Evolutionary conservation across 164 flowering plant species (phyloP), one percentile per base, ranked within the genome.

Genomic region (Stephania japonica): DNA sequence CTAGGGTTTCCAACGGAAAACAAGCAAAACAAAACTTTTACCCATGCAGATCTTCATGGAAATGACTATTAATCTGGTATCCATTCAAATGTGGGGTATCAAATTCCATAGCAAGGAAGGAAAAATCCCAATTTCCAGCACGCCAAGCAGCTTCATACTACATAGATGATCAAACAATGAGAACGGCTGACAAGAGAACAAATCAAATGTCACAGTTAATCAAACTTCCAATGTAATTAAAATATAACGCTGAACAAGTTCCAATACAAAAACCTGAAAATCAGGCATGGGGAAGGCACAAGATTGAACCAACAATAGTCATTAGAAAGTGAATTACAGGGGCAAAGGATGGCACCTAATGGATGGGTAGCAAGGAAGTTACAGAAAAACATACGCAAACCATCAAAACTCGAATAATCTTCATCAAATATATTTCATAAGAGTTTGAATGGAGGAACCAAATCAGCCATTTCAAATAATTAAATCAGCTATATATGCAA

Each of bases 81-180:
- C 76, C 83, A 76, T 70, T 75, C 21, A 83, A 76, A 70, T 72
- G 65, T 16, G 74, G 59, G 77, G 78, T 76, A 76, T 74, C 75
- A 75, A 78, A 77, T 77, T 81, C 85, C 47, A 75, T 41, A 62
- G 74, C 72, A 70, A 87, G 88, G 70, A 85, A 75, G 72, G 96
- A 89, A 75, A 91, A 91, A 76, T 95, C 98, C 99, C 99, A 95
- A 82, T 91, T 90, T 75, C 98, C 98, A 38, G 91, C 84, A 70
- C 97, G 93, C 98, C 99, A 93, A 69, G 99, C 98, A 83, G 98
- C 94, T 82, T 95, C 99, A 83, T 93, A 95, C 98, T 93, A 79
- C 82, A 84, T 32, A 32, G 38, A 0, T 2, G 38, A 56, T 14
- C 63, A 56, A 56, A 21, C 21, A 56, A 56, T 18, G 63, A 19